These are phyloP conservation scores for Hyaloscypha bicolor DNA, from an alignment of 495 filamentous ascomycete species.

Conservation along the genomic window DNA sequence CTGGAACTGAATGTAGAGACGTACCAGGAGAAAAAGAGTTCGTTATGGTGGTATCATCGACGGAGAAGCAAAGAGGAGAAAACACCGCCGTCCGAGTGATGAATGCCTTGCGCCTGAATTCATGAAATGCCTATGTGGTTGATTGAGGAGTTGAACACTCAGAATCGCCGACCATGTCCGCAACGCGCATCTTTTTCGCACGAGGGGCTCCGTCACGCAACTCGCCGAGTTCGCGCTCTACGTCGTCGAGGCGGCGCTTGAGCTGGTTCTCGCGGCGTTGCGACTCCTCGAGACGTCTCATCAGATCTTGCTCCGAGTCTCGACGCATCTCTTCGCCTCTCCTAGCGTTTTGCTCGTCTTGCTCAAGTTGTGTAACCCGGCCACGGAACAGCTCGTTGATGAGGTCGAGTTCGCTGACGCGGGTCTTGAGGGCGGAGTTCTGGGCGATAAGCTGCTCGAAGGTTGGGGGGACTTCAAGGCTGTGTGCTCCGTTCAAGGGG, in stretches of 20 bases:
- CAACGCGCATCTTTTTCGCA: conserved; percentile 40
- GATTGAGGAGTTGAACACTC: conserved; percentile 34
- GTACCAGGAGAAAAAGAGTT: conserved; percentile 14
- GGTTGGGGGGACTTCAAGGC: conserved; percentile 73
- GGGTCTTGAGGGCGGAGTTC: conserved; percentile 83
- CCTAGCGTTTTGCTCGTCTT: conserved; percentile 68
- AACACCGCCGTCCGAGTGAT: conserved; percentile 15
- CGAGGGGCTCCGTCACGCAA: conserved; percentile 33
- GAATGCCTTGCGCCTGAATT: conserved; percentile 14
- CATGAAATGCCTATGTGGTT: conserved; percentile 20
- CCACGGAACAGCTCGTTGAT: conserved; percentile 93
- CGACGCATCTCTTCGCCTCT: conserved; percentile 56
- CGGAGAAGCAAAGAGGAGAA: conserved; percentile 25
- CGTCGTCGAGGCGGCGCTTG: conserved; percentile 77
- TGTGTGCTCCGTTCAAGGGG: conserved; percentile 71
- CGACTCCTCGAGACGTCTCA: conserved; percentile 71
- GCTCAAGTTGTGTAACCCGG: conserved; percentile 84
- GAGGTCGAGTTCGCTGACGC: conserved; percentile 90
- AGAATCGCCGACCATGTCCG: conserved; percentile 39
- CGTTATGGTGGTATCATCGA: conserved; percentile 35
- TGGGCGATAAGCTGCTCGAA: conserved; percentile 76
- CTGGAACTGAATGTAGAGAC: neutral
- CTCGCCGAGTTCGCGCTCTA: conserved; percentile 66
- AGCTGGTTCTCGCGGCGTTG: conserved; percentile 79
- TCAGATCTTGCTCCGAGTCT: conserved; percentile 59